Percentiles rank a stretch among this genome's conserved stretches.
Evolutionary conservation across 176 grass and related monocot genomes (phyloP).

Genomic region (Oryza longistaminata): DNA sequence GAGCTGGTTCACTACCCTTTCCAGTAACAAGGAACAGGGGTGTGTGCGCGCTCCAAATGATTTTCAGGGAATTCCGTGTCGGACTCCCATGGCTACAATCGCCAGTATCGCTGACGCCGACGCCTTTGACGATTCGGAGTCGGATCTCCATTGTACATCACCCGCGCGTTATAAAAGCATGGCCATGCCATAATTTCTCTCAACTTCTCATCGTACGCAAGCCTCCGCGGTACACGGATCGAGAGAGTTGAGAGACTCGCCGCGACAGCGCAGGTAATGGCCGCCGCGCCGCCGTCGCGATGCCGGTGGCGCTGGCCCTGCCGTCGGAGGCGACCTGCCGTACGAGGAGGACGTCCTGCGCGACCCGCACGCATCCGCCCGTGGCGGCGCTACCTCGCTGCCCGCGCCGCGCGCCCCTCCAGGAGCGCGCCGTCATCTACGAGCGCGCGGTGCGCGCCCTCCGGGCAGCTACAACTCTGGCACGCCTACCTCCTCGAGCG

Average conservation of each 20-base stretch:
- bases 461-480: constrained; percentile 78
- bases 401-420: constrained; percentile 65
- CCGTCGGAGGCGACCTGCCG: constrained; percentile 62
- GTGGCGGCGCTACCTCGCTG: constrained; percentile 80
- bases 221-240: too few relatives aligned
- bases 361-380: constrained; percentile 64
- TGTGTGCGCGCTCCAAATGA: not conserved
- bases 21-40: too few relatives aligned
- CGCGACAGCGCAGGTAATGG: too few relatives aligned
- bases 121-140: not conserved
- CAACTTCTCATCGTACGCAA: too few relatives aligned
- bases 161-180: too few relatives aligned
- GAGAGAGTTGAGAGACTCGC: too few relatives aligned
- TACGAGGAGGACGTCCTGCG: constrained; percentile 87
- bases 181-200: too few relatives aligned
- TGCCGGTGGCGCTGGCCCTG: not conserved
- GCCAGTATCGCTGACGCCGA: not conserved
- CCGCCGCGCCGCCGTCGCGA: not conserved
- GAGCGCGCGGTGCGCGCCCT: constrained; percentile 75
- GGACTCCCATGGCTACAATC: not conserved
- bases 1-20: not conserved
- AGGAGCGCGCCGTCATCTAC: constrained; percentile 69
- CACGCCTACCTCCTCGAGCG: constrained; percentile 79
- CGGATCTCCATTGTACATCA: too few relatives aligned
- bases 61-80: too few relatives aligned